Conservation (phyloP, 2,329 filamentous ascomycete species). For the Chrysoporthe deuterocubensis region DNA sequence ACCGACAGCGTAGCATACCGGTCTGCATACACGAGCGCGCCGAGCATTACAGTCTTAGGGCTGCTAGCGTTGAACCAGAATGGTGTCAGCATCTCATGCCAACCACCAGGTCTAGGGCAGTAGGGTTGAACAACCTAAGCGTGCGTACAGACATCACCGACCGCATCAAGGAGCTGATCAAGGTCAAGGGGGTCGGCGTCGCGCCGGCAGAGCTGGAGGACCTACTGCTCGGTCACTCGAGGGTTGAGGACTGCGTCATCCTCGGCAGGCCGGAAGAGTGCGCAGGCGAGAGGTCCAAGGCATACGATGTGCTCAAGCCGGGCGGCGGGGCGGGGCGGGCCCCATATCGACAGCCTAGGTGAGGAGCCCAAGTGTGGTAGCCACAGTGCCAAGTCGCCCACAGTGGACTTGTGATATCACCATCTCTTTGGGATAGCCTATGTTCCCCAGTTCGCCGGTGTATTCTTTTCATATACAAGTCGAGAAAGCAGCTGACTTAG, state of each 20-base stretch:
- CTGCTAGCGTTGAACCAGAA: constrained; percentile 14
- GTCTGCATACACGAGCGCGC: constrained; percentile 17
- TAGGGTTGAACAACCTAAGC: too few species aligned
- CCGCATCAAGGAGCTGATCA: constrained; percentile 63
- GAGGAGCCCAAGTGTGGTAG: too few species aligned
- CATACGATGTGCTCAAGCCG: constrained; percentile 59
- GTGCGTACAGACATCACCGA: constrained; percentile 49
- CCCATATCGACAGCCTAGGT: too few species aligned
- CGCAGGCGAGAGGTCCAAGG: constrained; percentile 61
- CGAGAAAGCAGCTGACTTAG: too few species aligned
- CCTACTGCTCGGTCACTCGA: constrained; percentile 36
- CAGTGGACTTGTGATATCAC: too few species aligned
- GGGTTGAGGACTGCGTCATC: constrained; percentile 64
- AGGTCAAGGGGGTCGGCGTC: constrained; percentile 40
- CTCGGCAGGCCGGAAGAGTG: constrained; percentile 57
- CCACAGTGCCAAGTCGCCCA: too few species aligned
- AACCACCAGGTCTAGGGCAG: too few species aligned
- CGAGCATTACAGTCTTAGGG: constrained; percentile 25
- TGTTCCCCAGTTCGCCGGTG: too few species aligned
- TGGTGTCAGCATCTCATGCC: too few species aligned
- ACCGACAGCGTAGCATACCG: constrained; percentile 23
- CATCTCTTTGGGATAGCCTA: too few species aligned
- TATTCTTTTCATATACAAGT: too few species aligned
- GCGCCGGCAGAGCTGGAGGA: constrained; percentile 40
- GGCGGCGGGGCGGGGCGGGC: constrained; percentile 29